Percentiles rank a stretch among this genome's conserved stretches.
Conservation (phyloP, 345 rosid species). For the Zanthoxylum bungeanum region DNA sequence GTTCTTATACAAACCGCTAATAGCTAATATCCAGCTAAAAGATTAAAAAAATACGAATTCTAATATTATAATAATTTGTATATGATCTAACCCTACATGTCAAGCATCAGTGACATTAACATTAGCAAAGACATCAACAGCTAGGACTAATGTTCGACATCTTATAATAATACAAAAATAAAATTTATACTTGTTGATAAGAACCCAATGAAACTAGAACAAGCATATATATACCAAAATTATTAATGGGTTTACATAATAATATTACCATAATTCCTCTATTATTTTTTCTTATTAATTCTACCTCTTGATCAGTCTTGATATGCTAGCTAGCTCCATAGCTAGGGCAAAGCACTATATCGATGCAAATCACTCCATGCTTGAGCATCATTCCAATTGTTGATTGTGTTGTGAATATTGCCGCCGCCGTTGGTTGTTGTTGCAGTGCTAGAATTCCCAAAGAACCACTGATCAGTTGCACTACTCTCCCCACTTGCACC, state of each 20-base stretch:
- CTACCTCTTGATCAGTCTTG: constrained; percentile 15
- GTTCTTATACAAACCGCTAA: too few relatives aligned
- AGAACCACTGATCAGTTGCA: constrained; percentile 69
- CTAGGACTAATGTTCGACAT: constrained; percentile 24
- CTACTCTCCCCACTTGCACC: constrained; percentile 26
- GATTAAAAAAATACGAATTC: too few relatives aligned
- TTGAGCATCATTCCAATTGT: constrained; percentile 39
- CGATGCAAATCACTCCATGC: constrained; percentile 50
- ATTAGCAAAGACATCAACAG: constrained; percentile 1
- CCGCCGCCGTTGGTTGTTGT: constrained; percentile 26
- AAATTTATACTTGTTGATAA: constrained; percentile 20
- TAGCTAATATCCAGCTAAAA: too few relatives aligned
- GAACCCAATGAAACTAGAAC: constrained; percentile 23
- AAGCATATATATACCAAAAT: too few relatives aligned
- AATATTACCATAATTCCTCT: not conserved
- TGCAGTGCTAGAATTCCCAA: constrained; percentile 48
- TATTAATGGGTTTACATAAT: constrained; percentile 19
- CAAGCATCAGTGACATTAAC: not conserved
- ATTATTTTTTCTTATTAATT: not conserved
- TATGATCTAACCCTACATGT: too few relatives aligned
- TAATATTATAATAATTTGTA: too few relatives aligned
- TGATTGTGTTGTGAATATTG: constrained; percentile 13
- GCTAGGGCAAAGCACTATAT: constrained; percentile 50
- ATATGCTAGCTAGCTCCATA: not conserved
- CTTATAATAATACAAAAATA: constrained; percentile 7